Evolutionary conservation across 495 filamentous ascomycete genomes (phyloP).

Genomic region (Geopyxis carbonaria): DNA sequence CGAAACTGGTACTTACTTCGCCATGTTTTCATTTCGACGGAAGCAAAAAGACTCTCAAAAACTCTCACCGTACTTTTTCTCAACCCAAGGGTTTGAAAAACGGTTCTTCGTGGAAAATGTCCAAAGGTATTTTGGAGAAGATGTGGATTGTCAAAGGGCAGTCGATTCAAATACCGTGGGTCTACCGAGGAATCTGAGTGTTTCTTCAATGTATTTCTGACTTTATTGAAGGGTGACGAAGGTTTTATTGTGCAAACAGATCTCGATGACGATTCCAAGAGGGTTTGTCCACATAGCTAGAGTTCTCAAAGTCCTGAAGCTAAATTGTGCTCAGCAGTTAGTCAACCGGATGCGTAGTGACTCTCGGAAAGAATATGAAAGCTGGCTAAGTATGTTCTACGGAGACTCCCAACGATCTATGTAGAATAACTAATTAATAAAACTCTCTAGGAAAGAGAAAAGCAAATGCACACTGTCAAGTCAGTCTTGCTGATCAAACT

Average conservation of each 20-base stretch:
- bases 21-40: too few relatives aligned
- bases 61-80: too few relatives aligned
- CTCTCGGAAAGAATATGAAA: not conserved
- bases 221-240: not conserved
- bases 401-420: too few relatives aligned
- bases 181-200: not conserved
- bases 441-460: too few relatives aligned
- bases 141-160: not conserved
- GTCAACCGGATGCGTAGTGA: not conserved
- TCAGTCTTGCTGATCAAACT: too few relatives aligned
- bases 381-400: too few relatives aligned
- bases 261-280: not conserved
- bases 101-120: conserved; percentile 2
- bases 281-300: not conserved
- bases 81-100: conserved; percentile 4
- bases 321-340: not conserved
- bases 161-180: conserved; percentile 1
- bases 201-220: not conserved
- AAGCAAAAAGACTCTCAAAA: too few relatives aligned
- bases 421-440: too few relatives aligned
- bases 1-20: too few relatives aligned
- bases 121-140: conserved; percentile 6
- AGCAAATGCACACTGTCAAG: too few relatives aligned
- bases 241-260: not conserved
- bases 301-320: not conserved